Conservation (phyloP, 1,139 yeast species). For the Saccharomyces hybrid region DNA sequence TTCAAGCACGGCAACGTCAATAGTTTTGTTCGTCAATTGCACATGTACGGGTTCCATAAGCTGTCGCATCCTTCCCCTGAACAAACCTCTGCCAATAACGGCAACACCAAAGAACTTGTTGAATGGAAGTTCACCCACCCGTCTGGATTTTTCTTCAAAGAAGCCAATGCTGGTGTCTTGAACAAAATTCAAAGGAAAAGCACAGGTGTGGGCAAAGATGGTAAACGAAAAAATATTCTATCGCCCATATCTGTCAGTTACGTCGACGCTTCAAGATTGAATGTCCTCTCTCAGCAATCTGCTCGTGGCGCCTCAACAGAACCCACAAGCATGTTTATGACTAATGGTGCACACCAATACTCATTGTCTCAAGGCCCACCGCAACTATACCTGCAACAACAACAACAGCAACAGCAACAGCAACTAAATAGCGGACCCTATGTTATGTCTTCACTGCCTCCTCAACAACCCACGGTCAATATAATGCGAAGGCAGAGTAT, state of each 20-base stretch:
- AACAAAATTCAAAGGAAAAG: conserved; percentile 28
- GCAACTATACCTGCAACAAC: neutral
- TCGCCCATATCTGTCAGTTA: conserved; percentile 23
- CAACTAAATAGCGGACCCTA: neutral
- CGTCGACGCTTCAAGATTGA: conserved; percentile 7
- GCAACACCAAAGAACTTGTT: conserved; percentile 23
- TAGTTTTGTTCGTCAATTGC: conserved; percentile 67
- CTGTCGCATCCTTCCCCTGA: conserved; percentile 8
- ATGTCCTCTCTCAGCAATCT: neutral
- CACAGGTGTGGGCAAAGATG: conserved; percentile 28
- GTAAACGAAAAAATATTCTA: conserved; percentile 27
- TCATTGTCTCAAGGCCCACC: neutral
- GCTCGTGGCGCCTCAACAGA: neutral
- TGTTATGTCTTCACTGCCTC: neutral
- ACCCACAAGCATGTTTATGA: neutral
- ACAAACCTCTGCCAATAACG: conserved; percentile 10
- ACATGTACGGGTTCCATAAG: conserved; percentile 58
- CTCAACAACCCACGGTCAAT: neutral
- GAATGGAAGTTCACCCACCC: conserved; percentile 88
- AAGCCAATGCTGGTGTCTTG: conserved; percentile 47
- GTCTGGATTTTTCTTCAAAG: conserved; percentile 66
- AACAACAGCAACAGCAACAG: neutral
- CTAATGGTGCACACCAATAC: neutral
- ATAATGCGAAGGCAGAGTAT: neutral
- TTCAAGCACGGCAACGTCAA: conserved; percentile 80